Evolutionary conservation across 208 protist genomes (phyloP), one percentile per base, ranked within the genome.

Genomic region (Crithidia bombi): DNA sequence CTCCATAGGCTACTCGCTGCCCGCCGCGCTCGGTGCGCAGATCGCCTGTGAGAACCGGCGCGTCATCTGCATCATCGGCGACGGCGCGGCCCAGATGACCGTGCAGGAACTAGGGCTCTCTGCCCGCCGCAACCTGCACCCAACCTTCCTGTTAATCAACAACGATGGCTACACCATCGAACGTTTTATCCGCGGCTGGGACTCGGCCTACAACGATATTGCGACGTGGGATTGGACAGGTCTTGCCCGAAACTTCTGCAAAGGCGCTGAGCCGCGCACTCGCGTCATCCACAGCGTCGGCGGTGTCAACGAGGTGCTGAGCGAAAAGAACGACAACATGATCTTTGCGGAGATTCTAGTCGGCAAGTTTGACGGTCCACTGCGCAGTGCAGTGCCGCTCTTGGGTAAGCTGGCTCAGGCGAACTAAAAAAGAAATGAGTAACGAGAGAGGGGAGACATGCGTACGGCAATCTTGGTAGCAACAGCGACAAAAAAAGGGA

Each of bases 131-230:
- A 21, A 61, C 3, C 75, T 84, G 5, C 57, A 74, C 43, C 63
- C 73, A 0, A 74, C 30, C 36, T 61, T 69, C 33, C 54, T 87
- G 23, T 78, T 87, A 21, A 68, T 87, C 32, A 87, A 87, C 70
- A 87, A 87, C 68, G 61, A 75, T 50, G 78, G 82, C 64, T 87
- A 87, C 78, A 82, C 67, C 7, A 87, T 87, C 56, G 82, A 87
- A 68, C 82, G 82, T 50, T 73, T 36, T 55, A 87, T 87, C 58
- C 82, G 69, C 59, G 79, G 78, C 1, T 70, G 69, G 50, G 47
- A 79, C 33, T 73, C 73, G 30, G 4, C 21, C 25, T 87, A 87
- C 82, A 87, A 87, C 68, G 82, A 87, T 50, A 74, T 87, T 50
- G 69, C 73, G 1, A 6, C 47, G 30, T 87, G 78, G 78, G 50